Base-by-base conservation (phyloP, 495 filamentous ascomycete species). In the Aspergillus sparsus region DNA sequence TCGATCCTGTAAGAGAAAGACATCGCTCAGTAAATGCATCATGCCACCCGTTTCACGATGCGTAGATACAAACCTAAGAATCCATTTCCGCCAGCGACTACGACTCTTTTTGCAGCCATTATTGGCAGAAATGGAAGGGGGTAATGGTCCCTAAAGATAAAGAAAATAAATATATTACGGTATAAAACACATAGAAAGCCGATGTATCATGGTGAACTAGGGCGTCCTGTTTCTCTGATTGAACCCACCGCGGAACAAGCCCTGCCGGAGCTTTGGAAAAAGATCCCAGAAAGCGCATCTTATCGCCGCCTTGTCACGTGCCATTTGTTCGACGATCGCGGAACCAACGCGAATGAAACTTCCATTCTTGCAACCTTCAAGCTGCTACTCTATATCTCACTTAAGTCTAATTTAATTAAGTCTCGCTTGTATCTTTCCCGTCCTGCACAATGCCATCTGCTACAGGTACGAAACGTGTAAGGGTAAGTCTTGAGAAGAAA, bases 51-150 rank as follows among this genome's bases (percentile, higher is more conserved):
- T 13, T 46, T 46, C 10, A 8, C 39, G 44, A 47, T 47, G 44
- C n/a, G 44, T 21, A 3, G 9, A 7, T 47, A 15, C 41, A 32
- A 52, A 54, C 87, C 88, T 44, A 98, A 74, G 70, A 98, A 98
- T n/a, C 94, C 94, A 68, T 87, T 97, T 54, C 94, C 94, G 54
- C 94, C 94, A 51, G 89, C 93, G 50, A 98, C 92, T 41, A 98
- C 85, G 12, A 98, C 74, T 67, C 82, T 84, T 76, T 89, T 94
- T 50, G 82, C 64, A 13, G 80, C 69, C 75, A 82, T 82, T 45
- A 2, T 67, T 12, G 10, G 39, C 3, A 57, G 8, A 11, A 33
- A 27, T 27, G 37, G 10, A 15, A 16, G n/a, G 1, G 13, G 18
- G 3, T 33, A 37, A 9, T 46, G 2, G 27, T 13, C 41, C 50